Base-by-base conservation (phyloP, 768 basidiomycete species). In the Lepiota brunneoincarnata region DNA sequence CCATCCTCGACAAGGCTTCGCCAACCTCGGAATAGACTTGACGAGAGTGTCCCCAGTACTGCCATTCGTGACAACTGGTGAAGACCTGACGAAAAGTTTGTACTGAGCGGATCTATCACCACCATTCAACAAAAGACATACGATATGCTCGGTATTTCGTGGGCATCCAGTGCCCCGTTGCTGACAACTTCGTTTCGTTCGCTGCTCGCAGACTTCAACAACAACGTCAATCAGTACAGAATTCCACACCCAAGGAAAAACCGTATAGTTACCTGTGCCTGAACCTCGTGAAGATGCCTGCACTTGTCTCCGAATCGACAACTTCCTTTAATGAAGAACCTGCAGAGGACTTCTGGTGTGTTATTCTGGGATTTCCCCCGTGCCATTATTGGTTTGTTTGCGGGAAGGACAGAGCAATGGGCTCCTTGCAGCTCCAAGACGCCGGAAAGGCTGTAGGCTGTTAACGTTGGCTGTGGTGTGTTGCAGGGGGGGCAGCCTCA, bases 331-430 rank as follows among this genome's bases (percentile, higher is more conserved):
- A 2, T 9, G 24, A 20, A 41, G 18, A 4, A 21, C 26, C 14
- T 51, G 28, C 39, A 51, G 6, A 31, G 2, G 31, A 17, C 18
- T 42, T 35, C 4, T 31, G 21, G 38, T 5, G 26, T 1, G 10
- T 34, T 11, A 15, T 41, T 51, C 49, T 35, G 11, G 9, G 26
- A 42, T 5, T 24, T 50, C 34, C 24, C 24, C 18, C 11, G 49
- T 41, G 35, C 39, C 49, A 63, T 64, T 38, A 55, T 54, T 14
- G 61, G 26, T n/a, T n/a, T n/a, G 26, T 28, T 7, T 28, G 26
- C 26, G 7, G 26, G n/a, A n/a, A n/a, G n/a, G n/a, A n/a, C n/a
- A n/a, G n/a, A n/a, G n/a, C n/a, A n/a, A n/a, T n/a, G n/a, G n/a
- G n/a, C n/a, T n/a, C n/a, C n/a, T n/a, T n/a, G n/a, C n/a, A n/a